Base-by-base conservation (phyloP, 805 yeast genomes). In the Candida schatavii region DNA sequence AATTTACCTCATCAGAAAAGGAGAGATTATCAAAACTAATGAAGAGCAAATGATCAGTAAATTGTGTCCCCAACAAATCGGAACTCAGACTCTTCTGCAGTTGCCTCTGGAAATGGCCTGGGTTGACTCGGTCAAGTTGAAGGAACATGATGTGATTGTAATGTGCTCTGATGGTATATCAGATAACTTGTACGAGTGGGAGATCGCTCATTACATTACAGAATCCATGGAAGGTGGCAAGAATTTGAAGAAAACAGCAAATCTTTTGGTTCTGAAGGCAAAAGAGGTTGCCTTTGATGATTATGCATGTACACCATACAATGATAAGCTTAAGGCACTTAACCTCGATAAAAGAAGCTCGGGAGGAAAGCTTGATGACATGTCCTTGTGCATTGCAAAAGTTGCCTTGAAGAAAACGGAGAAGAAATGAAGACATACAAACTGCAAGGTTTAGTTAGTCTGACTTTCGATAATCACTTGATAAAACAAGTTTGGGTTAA, bases 351-450 rank as follows among this genome's bases (percentile, higher is more conserved):
- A 54, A 28, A 41, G 55, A 18, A 71, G 72, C 40, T 57, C 68
- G 22, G 82, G 82, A 2, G 82, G 82, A 0, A 77, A 77, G 44
- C 55, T 76, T 40, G 82, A 77, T 52, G 82, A 77, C 49, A 76
- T 75, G 64, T 70, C 79, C 0, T 58, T 77, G 7, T 72, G 78
- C 43, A 57, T 77, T 6, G 79, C 78, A 10, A 63, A 64, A 42
- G 79, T 77, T 3, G 7, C 21, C 11, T 29, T 38, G 13, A 38
- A 38, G 4, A 3, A 18, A 23, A 56, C 49, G 36, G 53, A 33
- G 13, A 48, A 48, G 15, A 21, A 19, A 22, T 5, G n/a, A 13
- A 29, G 28, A 25, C 13, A 29, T 14, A 29, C 14, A 13, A 7
- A 29, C 6, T 15, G 32, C 7, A 5, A 7, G 15, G 5, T 13